Conservation (phyloP, 139 green algal genomes). For the Coelastrella sp. region DNA sequence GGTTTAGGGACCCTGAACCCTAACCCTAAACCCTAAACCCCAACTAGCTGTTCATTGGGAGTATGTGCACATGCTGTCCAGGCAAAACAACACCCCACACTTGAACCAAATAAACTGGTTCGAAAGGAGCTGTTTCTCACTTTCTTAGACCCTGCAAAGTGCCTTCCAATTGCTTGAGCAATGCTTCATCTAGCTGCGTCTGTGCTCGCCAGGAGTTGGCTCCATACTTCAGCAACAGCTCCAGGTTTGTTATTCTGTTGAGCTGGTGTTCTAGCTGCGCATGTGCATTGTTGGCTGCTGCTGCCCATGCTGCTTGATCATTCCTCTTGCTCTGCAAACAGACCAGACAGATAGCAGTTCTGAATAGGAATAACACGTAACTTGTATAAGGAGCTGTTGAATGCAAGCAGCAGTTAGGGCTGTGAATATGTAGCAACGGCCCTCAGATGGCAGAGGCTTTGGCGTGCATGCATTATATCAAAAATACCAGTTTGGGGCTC, state of each 20-base stretch:
- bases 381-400: too few relatives aligned
- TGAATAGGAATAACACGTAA: too few relatives aligned
- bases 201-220: slow-evolving; percentile 75
- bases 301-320: slow-evolving; percentile 71
- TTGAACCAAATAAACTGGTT: not conserved
- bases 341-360: too few relatives aligned
- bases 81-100: not conserved
- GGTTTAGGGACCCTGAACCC: too few relatives aligned
- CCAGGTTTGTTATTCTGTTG: slow-evolving; percentile 81
- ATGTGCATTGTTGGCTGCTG: slow-evolving; percentile 79
- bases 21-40: too few relatives aligned
- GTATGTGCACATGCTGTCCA: not conserved
- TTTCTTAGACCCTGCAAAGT: slow-evolving; percentile 45
- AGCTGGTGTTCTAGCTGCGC: slow-evolving; percentile 88
- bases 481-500: too few relatives aligned
- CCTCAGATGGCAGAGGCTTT: too few relatives aligned
- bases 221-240: slow-evolving; percentile 85
- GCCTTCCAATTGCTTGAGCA: slow-evolving; percentile 52
- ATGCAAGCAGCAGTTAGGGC: too few relatives aligned
- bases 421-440: too few relatives aligned
- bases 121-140: not conserved
- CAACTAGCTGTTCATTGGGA: too few relatives aligned
- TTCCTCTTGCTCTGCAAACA: slow-evolving; percentile 54
- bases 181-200: slow-evolving; percentile 46
- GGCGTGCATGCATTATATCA: too few relatives aligned